Conservation (phyloP, 108 stramenopile genomes). For the Nitzschia inconspicua region DNA sequence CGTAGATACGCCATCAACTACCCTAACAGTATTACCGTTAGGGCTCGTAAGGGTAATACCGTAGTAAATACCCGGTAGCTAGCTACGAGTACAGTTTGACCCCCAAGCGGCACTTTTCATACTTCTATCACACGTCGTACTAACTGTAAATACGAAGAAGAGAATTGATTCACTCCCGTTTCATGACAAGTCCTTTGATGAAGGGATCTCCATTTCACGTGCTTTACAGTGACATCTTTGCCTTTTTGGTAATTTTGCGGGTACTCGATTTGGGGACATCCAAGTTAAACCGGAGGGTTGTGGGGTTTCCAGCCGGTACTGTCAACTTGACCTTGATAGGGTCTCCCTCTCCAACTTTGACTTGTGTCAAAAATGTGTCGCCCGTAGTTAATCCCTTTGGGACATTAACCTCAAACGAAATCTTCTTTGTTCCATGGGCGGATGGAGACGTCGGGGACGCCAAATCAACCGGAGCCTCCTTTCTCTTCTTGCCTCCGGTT, state of each 20-base stretch:
- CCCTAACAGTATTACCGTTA: no score
- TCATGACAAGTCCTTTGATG: neutral
- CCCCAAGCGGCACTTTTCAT: no score
- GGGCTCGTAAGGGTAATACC: no score
- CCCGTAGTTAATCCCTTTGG: slow-evolving; percentile 39
- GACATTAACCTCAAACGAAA: slow-evolving; percentile 40
- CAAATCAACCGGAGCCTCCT: slow-evolving; percentile 4
- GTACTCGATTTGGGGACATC: slow-evolving; percentile 1
- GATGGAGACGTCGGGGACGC: neutral
- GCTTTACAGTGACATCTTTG: neutral
- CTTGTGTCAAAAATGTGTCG: slow-evolving; percentile 43
- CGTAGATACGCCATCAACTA: no score
- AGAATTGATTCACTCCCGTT: neutral
- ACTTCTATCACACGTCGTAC: no score
- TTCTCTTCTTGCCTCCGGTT: neutral
- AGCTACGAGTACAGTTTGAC: no score
- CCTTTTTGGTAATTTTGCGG: slow-evolving; percentile 6
- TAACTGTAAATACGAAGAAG: neutral
- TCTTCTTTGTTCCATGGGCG: neutral
- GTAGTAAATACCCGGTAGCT: no score
- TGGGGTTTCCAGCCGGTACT: slow-evolving; percentile 35
- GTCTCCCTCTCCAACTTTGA: slow-evolving; percentile 27
- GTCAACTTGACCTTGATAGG: slow-evolving; percentile 48
- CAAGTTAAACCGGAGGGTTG: slow-evolving; percentile 35
- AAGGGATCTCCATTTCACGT: neutral